Evolutionary conservation across 179 eudicot species (phyloP).

Genomic region (Beta lomatogona): DNA sequence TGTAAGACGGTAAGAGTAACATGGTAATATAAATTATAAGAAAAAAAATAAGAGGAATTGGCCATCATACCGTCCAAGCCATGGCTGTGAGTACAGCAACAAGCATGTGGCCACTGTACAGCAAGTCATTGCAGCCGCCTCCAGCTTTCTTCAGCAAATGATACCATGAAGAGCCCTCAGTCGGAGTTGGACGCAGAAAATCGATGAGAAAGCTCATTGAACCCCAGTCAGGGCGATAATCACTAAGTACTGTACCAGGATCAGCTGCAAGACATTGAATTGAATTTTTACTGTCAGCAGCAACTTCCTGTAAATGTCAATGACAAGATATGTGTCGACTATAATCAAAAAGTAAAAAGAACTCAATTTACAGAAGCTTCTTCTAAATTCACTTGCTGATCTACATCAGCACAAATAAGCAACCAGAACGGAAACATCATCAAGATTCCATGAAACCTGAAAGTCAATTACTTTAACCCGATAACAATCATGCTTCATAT

Average conservation of each 20-base stretch:
- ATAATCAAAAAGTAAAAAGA: constrained; percentile 7
- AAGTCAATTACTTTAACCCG: background rate
- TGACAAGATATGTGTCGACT: background rate
- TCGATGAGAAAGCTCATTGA: constrained; percentile 79
- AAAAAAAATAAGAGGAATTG: background rate
- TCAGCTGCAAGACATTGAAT: constrained; percentile 48
- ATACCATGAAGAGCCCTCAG: constrained; percentile 78
- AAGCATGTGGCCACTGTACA: constrained; percentile 97
- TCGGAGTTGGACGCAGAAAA: constrained; percentile 69
- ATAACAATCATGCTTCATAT: background rate
- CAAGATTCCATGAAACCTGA: background rate
- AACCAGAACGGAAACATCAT: background rate
- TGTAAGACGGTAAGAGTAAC: background rate
- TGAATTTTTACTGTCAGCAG: constrained; percentile 14
- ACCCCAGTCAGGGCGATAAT: constrained; percentile 91
- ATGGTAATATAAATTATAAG: background rate
- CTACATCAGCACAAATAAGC: background rate
- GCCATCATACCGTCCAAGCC: constrained; percentile 94
- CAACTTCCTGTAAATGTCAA: constrained; percentile 8
- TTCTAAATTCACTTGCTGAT: background rate
- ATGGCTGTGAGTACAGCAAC: constrained; percentile 94
- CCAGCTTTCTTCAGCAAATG: constrained; percentile 83
- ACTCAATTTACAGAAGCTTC: background rate
- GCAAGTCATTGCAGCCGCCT: constrained; percentile 97
- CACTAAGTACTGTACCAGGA: constrained; percentile 47